Percentiles rank a stretch among this genome's conserved stretches.
Conservation (phyloP, 768 basidiomycete species). For the Obba rivulosa region DNA sequence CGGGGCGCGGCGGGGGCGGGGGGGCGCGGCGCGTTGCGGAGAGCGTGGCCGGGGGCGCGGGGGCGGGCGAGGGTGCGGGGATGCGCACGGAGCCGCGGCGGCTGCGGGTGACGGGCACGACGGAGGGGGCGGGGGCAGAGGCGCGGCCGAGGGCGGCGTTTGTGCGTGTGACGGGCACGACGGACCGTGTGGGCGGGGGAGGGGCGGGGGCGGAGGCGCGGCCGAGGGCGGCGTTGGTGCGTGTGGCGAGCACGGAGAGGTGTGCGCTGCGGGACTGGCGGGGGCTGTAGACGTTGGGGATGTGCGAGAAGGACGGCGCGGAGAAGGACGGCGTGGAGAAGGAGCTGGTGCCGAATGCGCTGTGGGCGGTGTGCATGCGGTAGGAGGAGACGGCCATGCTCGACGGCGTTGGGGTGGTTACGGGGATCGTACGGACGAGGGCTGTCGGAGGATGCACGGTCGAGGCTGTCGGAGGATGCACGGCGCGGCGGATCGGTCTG, state of each 20-base stretch:
- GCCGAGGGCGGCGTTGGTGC: conserved; percentile 3
- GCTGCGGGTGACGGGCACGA: neutral
- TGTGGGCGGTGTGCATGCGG: conserved; percentile 17
- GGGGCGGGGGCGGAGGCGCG: conserved; percentile 5
- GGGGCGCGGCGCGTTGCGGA: conserved; percentile 12
- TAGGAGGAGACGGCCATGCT: conserved; percentile 12
- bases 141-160: neutral
- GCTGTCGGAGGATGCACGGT: neutral
- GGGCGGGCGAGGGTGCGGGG: conserved; percentile 15
- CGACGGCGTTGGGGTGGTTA: neutral
- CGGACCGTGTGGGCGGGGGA: conserved; percentile 3
- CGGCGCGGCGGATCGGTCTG: neutral
- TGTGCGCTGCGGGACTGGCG: conserved; percentile 7
- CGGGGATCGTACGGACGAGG: neutral
- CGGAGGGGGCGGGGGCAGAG: conserved; percentile 5
- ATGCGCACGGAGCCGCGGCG: neutral
- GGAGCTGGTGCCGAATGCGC: conserved; percentile 12
- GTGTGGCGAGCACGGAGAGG: conserved; percentile 9
- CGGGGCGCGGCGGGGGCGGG: conserved; percentile 10
- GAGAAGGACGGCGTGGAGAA: conserved; percentile 11
- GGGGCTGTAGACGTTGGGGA: conserved; percentile 15
- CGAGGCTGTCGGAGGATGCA: neutral
- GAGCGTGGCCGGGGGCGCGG: conserved; percentile 7
- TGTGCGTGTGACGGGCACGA: neutral
- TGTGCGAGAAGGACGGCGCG: conserved; percentile 15